Evolutionary conservation across 306 rosid species (phyloP), one percentile per base, ranked within the genome.

Genomic region (Urtica urens): DNA sequence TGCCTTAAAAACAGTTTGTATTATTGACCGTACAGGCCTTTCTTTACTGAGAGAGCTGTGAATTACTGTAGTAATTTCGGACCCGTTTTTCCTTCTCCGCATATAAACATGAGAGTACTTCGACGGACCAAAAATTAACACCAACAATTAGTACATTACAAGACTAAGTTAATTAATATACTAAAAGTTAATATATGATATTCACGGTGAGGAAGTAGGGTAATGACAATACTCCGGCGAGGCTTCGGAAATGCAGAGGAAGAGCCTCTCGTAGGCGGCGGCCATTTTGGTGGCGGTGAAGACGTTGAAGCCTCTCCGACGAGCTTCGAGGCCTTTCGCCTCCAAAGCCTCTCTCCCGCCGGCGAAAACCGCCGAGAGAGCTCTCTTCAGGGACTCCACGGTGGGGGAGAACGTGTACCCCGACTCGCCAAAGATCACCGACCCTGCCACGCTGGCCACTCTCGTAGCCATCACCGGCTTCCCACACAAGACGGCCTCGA

Each of bases 371-470:
- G 53, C 63, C 33, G 64, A 47, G 14, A 83, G 25, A 10, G 63
- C 69, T 34, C 45, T 59, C 80, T 80, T 84, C 16, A 80, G 55
- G 29, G 72, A 56, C 65, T 16, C 35, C 66, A 80, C 69, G 0
- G 79, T 77, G 23, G 94, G 90, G 1, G 94, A 77, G 71, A 77
- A 83, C 59, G 86, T 62, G 37, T 67, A 79, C 21, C 88, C 94
- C 51, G 74, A 66, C 62, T 77, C 79, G 30, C 70, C 70, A 53
- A 65, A 77, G 57, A 84, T 62, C 2, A 72, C 81, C 42, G 83
- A 84, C 1, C 83, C 83, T n/a, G 70, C 49, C 59, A 80, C 80
- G 72, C 92, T 80, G 28, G 86, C 81, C 40, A 84, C 72, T 67
- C 71, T 65, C 7, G 86, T 80, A 17, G 79, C 86, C 83, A 72